Base-by-base conservation (phyloP, 2,329 filamentous ascomycete species). In the Knoxdaviesia capensis region DNA sequence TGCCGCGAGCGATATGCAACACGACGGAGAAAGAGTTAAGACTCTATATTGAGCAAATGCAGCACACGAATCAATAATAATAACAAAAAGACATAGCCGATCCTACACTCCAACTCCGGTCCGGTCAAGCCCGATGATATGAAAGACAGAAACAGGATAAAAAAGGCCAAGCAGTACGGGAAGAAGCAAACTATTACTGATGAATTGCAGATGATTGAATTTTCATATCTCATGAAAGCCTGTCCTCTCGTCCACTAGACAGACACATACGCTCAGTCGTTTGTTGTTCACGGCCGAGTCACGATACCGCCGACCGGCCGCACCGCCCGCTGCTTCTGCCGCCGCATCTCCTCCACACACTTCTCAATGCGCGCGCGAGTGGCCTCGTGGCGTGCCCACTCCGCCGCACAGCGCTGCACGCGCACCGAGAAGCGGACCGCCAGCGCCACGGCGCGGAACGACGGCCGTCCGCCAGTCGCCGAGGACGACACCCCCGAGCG, bases 381-480 rank as follows among this genome's bases (percentile, higher is more conserved):
- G 41, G 56, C 58, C 52, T 75, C 69, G 44, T 73, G 67, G 42
- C 60, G 56, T 31, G 59, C 59, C 70, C 70, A 75, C 28, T 56
- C 31, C 8, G 53, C 34, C 56, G 56, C 10, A 69, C 66, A 20
- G 61, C 57, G 40, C 68, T 55, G 44, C 60, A 62, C 59, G 63
- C 70, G 63, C 11, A 67, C 68, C 39, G 71, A 59, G 50, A 74
- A 74, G 42, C 66, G 63, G 20, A 69, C 60, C 46, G 63, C 64
- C 45, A 55, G 55, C 38, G 67, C 56, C 43, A 68, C 65, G 5
- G 64, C 59, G 42, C 56, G 58, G 37, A 72, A 59, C 10, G 58
- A 61, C 10, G 46, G 53, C 31, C 45, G 50, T 11, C 30, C 31
- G 33, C 43, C 43, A 37, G 49, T 46, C 29, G 52, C 41, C 45